These are phyloP conservation scores for Simmondsia chinensis DNA, from an alignment of 148 eudicot genomes.

Conservation along the genomic window DNA sequence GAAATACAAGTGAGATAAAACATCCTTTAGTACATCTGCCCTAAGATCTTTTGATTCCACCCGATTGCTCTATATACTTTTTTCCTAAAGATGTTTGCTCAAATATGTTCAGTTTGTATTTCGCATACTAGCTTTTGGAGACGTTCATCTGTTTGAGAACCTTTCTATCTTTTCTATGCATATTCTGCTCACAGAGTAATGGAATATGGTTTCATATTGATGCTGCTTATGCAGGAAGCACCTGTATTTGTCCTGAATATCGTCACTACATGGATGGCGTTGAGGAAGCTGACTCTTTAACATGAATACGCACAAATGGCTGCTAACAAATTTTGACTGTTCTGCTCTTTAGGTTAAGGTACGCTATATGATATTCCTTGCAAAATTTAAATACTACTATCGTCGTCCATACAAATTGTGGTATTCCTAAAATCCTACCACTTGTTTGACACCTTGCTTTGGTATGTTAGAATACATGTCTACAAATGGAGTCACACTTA, in stretches of 20 bases:
- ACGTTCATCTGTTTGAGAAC: too few relatives aligned
- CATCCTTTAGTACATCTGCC: too few relatives aligned
- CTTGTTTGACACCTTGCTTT: not conserved
- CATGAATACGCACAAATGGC: slow-evolving; percentile 95
- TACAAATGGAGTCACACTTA: too few relatives aligned
- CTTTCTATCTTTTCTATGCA: slow-evolving; percentile 12
- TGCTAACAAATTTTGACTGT: slow-evolving; percentile 93
- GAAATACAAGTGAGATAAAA: too few relatives aligned
- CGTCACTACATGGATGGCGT: slow-evolving; percentile 74
- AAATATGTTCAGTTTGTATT: not conserved
- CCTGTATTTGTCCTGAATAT: slow-evolving; percentile 88
- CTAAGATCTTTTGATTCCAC: too few relatives aligned
- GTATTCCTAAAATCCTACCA: not conserved
- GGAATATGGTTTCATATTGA: slow-evolving; percentile 88
- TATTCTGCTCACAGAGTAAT: slow-evolving; percentile 36
- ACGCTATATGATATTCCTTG: slow-evolving; percentile 1
- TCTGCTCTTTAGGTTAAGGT: slow-evolving; percentile 91
- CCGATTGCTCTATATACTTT: too few relatives aligned
- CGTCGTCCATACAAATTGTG: not conserved
- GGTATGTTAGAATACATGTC: too few relatives aligned
- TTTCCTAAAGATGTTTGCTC: not conserved
- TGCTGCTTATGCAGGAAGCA: slow-evolving; percentile 98
- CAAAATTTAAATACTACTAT: slow-evolving; percentile 1
- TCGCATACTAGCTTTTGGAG: not conserved
- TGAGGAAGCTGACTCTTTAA: slow-evolving; percentile 92